These are phyloP conservation scores for Diplogelasinospora grovesii DNA, from an alignment of 495 filamentous ascomycete genomes.

Conservation along the genomic window DNA sequence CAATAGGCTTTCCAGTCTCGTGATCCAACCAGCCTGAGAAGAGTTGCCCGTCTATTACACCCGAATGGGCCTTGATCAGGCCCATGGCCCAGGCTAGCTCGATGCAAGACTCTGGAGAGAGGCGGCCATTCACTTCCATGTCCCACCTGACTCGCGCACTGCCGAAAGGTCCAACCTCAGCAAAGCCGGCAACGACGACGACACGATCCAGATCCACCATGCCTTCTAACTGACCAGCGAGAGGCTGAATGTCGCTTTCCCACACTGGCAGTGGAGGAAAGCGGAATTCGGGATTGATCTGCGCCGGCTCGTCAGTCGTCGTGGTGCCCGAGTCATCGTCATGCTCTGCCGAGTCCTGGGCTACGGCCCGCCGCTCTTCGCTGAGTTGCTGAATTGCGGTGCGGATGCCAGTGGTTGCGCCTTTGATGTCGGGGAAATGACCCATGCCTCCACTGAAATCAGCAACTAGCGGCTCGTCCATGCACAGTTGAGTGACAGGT, in stretches of 20 bases:
- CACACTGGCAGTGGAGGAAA: too few species aligned
- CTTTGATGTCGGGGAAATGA: constrained; percentile 82
- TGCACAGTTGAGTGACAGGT: constrained; percentile 78
- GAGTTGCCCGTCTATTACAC: constrained; percentile 81
- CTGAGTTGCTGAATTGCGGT: neutral
- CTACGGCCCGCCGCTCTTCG: too few species aligned
- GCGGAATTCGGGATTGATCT: too few species aligned
- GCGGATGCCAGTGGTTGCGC: constrained; percentile 51
- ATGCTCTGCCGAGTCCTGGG: neutral
- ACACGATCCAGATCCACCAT: constrained; percentile 94
- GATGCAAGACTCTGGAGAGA: constrained; percentile 86
- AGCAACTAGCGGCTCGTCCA: constrained; percentile 81
- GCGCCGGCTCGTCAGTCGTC: too few species aligned
- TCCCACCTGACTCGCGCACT: constrained; percentile 92
- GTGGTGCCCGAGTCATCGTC: too few species aligned
- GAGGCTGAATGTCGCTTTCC: too few species aligned
- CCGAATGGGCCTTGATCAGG: constrained; percentile 88
- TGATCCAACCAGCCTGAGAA: constrained; percentile 91
- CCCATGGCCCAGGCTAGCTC: constrained; percentile 99
- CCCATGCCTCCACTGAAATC: constrained; percentile 90
- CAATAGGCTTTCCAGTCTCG: constrained; percentile 81
- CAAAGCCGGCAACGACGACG: constrained; percentile 87
- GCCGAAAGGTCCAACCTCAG: constrained; percentile 89
- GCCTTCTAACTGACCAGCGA: neutral
- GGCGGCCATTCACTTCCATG: constrained; percentile 85